Conservation (phyloP, 2,329 filamentous ascomycete genomes). For the Aspergillus tamarii region DNA sequence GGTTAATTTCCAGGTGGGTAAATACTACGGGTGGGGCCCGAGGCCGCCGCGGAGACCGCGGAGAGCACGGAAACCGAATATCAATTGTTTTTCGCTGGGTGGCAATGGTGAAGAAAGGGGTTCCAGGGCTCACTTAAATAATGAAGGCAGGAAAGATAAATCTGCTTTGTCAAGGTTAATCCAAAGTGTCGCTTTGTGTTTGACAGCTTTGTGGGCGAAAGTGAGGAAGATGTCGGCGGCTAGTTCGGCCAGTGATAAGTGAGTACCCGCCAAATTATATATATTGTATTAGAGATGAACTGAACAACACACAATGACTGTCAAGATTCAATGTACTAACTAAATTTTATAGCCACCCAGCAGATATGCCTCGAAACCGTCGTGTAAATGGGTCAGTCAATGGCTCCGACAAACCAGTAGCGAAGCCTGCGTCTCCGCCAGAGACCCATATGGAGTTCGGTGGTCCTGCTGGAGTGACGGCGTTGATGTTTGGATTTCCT, state of each 20-base stretch:
- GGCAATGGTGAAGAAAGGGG: neutral
- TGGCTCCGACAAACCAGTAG: neutral
- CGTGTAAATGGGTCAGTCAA: neutral
- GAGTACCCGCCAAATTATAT: neutral
- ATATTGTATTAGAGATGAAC: neutral
- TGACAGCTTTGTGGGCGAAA: neutral
- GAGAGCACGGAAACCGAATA: neutral
- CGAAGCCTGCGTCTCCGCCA: neutral
- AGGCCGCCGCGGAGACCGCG: conserved; percentile 23
- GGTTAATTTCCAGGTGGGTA: neutral
- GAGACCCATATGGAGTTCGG: conserved; percentile 70
- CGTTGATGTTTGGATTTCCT: conserved; percentile 90
- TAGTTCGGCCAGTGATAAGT: neutral
- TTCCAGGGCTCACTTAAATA: neutral
- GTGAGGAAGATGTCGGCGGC: neutral
- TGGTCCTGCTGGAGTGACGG: conserved; percentile 72
- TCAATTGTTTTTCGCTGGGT: neutral
- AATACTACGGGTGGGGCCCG: conserved; percentile 3
- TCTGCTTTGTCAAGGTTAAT: neutral
- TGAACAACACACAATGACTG: neutral
- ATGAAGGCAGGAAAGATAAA: neutral
- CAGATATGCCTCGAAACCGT: neutral
- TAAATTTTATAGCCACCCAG: neutral
- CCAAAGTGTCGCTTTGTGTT: neutral
- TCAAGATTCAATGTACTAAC: neutral